These are phyloP conservation scores for Phytophthora megakarya DNA, from an alignment of 352 stramenopile genomes.

Conservation along the genomic window DNA sequence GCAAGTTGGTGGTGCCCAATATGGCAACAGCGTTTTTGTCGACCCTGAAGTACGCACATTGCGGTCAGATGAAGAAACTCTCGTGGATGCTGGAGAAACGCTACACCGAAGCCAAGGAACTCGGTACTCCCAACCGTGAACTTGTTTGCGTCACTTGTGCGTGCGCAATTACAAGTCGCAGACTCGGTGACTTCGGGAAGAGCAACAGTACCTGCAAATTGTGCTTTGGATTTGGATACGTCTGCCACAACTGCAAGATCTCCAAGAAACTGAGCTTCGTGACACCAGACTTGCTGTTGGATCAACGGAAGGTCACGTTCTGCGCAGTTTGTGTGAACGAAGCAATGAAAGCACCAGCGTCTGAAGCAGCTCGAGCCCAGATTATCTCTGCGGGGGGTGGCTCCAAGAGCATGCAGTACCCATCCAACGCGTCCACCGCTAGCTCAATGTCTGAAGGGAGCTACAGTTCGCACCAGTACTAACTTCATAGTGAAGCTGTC, in stretches of 20 bases:
- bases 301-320: constrained; percentile 42
- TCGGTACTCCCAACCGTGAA: constrained; percentile 33
- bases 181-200: constrained; percentile 33
- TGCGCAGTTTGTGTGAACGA: constrained; percentile 40
- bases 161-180: constrained; percentile 25
- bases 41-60: constrained; percentile 42
- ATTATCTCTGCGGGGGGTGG: constrained; percentile 18
- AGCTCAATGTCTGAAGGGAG: constrained; percentile 31
- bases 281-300: constrained; percentile 36
- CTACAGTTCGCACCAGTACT: constrained; percentile 9
- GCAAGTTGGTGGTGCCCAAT: constrained; percentile 36
- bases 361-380: constrained; percentile 32
- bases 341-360: constrained; percentile 30
- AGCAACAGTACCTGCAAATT: constrained; percentile 43
- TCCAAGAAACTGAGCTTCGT: constrained; percentile 46
- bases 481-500: neutral
- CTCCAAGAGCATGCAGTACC: constrained; percentile 20
- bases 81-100: constrained; percentile 43
- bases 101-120: constrained; percentile 34
- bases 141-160: constrained; percentile 38
- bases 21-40: constrained; percentile 42
- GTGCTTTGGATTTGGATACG: constrained; percentile 38
- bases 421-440: constrained; percentile 25
- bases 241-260: constrained; percentile 43
- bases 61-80: constrained; percentile 54